Evolutionary conservation across 805 yeast species (phyloP), one percentile per base, ranked within the genome.

Genomic region (Kazachstania africana): DNA sequence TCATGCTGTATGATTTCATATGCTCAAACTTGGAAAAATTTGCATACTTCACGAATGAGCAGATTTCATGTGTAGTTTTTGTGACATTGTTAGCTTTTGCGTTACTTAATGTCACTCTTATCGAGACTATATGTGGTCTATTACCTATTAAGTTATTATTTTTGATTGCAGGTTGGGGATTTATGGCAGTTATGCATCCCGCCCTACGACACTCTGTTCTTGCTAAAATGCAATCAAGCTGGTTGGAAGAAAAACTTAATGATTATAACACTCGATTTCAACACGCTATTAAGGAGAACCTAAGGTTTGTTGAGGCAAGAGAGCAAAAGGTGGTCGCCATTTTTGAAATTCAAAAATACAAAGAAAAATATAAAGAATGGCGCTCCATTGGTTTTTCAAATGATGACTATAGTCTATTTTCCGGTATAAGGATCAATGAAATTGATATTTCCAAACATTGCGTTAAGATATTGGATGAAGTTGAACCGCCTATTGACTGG

Each of bases 401-500:
- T 28, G 74, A 71, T 40, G 66, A 67, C 35, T 76, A 65, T 44
- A 60, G 79, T 1, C 44, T 65, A 16, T 70, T 74, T 40, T 62
- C 70, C 4, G 59, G 53, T 25, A 35, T 55, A 8, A 53, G 72
- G 32, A 45, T 59, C 26, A 48, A 53, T 9, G 50, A 50, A 28
- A 27, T 31, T 8, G 28, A 40, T 6, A 36, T 52, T 15, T 39
- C 40, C 15, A 39, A 47, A 10, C 21, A 36, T 23, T 40, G 46
- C 24, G 36, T 36, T 15, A 34, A 36, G 10, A 27, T 40, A 4
- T 27, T 58, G 19, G 55, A 57, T 5, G 57, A 58, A 15, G 60
- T 79, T 13, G 55, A 59, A 31, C 73, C 83, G 4, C 87, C 87
- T 1, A 40, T 43, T 21, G 68, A 69, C 29, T 78, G 82, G 80